A percentile compares a stretch with the other conserved stretches of the same genome.
Evolutionary conservation across 83 land plant genomes (phyloP).

Genomic region (Picea engelmannii): DNA sequence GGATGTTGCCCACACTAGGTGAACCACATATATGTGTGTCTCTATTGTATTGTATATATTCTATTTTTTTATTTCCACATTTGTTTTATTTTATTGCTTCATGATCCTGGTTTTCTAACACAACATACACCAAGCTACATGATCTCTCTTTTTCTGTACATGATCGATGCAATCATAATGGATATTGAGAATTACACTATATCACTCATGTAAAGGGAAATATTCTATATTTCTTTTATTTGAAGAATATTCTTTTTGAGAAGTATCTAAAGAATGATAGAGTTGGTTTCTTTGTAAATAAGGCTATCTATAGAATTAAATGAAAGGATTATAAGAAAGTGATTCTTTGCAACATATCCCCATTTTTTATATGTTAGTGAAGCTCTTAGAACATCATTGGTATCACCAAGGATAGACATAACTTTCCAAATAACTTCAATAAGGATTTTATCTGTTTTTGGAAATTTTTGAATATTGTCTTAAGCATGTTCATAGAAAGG

Average conservation of each 20-base stretch:
- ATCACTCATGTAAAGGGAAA: too few species aligned
- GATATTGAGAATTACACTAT: too few species aligned
- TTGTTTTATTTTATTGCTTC: too few species aligned
- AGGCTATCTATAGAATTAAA: constrained; percentile 66
- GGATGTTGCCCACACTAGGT: too few species aligned
- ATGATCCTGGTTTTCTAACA: too few species aligned
- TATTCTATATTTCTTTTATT: constrained; percentile 48
- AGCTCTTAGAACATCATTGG: constrained; percentile 74
- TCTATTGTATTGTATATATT: too few species aligned
- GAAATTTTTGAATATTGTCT: neutral
- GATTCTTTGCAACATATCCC: constrained; percentile 64
- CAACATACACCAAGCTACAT: too few species aligned
- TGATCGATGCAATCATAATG: too few species aligned
- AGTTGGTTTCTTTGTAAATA: constrained; percentile 40
- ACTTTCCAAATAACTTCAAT: constrained; percentile 90
- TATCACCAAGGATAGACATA: constrained; percentile 61
- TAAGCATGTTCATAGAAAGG: neutral
- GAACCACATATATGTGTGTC: too few species aligned
- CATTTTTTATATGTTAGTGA: constrained; percentile 77
- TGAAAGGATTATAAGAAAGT: constrained; percentile 49
- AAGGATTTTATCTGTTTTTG: constrained; percentile 66
- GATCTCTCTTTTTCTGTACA: too few species aligned
- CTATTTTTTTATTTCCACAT: too few species aligned
- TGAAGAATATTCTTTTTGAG: constrained; percentile 83
- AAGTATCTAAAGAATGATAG: constrained; percentile 54